Base-by-base conservation (phyloP, 306 rosid genomes). In the Herpetospermum pedunculosum region DNA sequence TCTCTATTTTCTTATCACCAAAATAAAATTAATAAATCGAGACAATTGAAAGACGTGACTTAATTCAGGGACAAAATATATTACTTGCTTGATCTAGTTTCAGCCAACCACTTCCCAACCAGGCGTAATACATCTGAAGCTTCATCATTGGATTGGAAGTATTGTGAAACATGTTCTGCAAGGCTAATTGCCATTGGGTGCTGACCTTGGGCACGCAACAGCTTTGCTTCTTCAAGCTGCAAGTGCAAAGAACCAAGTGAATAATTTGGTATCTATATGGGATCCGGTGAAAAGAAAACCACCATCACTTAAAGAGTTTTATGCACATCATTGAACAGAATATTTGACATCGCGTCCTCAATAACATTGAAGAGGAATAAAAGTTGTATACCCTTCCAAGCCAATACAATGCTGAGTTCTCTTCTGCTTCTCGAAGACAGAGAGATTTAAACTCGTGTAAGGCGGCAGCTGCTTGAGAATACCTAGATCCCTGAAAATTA, bases 171-270 rank as follows among this genome's bases (percentile, higher is more conserved):
- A 75, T 89, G 87, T 83, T 87, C 82, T 74, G 97, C 96, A 70
- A 93, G 94, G 87, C 86, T 90, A 82, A 93, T 87, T 77, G 98
- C 98, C 87, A 87, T 85, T 87, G 84, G 88, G 83, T 85, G 86
- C 80, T 83, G 98, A 72, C 91, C 92, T 91, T 90, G 97, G 80
- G 89, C 88, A 47, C 96, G 98, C 84, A 91, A 79, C 78, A 93
- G 92, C 92, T 93, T 93, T 77, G 98, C 97, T 81, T 93, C 98
- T 87, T 90, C 92, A 75, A 93, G 93, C 98, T 93, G 92, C 80
- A 72, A 82, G 43, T 6, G 37, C 65, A 67, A 48, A 75, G 57
- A 80, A 78, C 2, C 3, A 49, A 68, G 53, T 40, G 52, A 46
- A 67, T 12, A 10, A 26, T 48, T 75, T 32, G 34, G 19, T 55